These are phyloP conservation scores for Penstemon davidsonii DNA, from an alignment of 257 asterid genomes.

Conservation along the genomic window DNA sequence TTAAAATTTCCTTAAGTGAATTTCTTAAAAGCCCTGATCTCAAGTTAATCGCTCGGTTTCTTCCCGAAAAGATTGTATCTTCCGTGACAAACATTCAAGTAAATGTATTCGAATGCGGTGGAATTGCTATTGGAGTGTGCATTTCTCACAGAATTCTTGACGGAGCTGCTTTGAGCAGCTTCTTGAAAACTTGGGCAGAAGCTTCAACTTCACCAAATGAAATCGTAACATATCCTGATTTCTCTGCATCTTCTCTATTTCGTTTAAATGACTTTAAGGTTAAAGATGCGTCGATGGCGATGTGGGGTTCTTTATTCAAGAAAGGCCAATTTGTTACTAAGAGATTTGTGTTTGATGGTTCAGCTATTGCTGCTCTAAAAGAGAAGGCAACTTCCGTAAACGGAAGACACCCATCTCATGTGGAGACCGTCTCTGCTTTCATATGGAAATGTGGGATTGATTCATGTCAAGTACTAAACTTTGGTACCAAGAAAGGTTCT, in stretches of 20 bases:
- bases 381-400: constrained; percentile 23
- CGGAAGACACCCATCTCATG: constrained; percentile 40
- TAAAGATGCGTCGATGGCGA: constrained; percentile 46
- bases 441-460: constrained; percentile 57
- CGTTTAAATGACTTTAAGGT: constrained; percentile 50
- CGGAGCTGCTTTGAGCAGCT: constrained; percentile 56
- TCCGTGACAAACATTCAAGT: constrained; percentile 59
- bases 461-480: constrained; percentile 30
- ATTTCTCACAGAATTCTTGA: constrained; percentile 68
- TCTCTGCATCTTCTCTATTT: constrained; percentile 49
- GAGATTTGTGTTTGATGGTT: constrained; percentile 54
- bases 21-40: constrained; percentile 54
- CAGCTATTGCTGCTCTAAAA: constrained; percentile 40
- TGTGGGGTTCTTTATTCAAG: constrained; percentile 70
- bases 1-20: constrained; percentile 30
- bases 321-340: constrained; percentile 51
- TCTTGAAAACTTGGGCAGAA: constrained; percentile 58
- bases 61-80: constrained; percentile 42
- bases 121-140: constrained; percentile 67
- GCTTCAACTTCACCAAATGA: constrained; percentile 25
- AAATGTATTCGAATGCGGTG: constrained; percentile 64
- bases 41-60: constrained; percentile 36
- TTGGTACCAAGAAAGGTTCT: constrained; percentile 37
- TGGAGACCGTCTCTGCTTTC: constrained; percentile 69
- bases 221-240: constrained; percentile 34